These are phyloP conservation scores for Cryphonectria radicalis DNA, from an alignment of 2,329 filamentous ascomycete species.

Conservation along the genomic window DNA sequence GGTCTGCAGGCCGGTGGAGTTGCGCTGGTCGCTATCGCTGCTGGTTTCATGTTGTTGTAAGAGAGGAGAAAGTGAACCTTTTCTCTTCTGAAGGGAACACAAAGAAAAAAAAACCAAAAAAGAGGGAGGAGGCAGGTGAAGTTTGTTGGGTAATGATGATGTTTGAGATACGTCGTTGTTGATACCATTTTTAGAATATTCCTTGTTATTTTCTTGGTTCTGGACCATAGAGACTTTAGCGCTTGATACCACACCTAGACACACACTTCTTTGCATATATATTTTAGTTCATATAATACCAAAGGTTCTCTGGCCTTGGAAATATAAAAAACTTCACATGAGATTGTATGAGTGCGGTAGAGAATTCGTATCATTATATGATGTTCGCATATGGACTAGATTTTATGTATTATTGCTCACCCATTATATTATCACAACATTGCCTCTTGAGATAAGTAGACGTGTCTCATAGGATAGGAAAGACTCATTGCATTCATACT, in stretches of 20 bases:
- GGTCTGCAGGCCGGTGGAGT: constrained; percentile 15
- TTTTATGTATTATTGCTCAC: no score
- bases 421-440: no score
- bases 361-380: not conserved
- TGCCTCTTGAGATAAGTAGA: no score
- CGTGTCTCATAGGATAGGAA: not conserved
- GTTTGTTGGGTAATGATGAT: not conserved
- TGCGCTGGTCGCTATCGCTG: constrained; percentile 26
- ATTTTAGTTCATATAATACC: not conserved
- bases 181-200: not conserved
- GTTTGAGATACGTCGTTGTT: not conserved
- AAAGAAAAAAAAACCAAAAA: no score
- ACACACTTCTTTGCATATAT: constrained; percentile 3
- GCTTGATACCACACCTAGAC: constrained; percentile 7
- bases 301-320: not conserved
- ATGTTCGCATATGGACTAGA: not conserved
- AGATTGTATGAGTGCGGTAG: not conserved
- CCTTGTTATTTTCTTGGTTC: not conserved
- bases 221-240: constrained; percentile 3
- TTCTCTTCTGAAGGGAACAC: not conserved
- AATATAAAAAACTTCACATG: not conserved
- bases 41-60: constrained; percentile 22
- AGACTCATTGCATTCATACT: not conserved
- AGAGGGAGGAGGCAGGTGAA: not conserved
- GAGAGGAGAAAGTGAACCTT: not conserved